Evolutionary conservation across 805 yeast species (phyloP), one percentile per base, ranked within the genome.

Genomic region (Saccharomyces paradoxus): DNA sequence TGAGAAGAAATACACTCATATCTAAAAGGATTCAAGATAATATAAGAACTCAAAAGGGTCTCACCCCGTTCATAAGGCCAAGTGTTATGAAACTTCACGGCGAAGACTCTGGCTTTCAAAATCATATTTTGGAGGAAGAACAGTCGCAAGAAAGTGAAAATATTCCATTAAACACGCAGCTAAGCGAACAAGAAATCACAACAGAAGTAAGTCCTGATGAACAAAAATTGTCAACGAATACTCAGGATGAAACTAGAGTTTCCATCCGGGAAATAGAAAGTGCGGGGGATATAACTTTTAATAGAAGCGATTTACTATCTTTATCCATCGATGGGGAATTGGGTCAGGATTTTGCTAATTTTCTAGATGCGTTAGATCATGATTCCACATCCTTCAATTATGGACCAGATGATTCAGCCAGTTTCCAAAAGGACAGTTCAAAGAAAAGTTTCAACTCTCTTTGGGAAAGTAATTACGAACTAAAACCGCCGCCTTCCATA

Each of bases 1-100:
- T 57, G 47, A 56, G 66, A 49, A 57, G 65, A 50, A 60, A 62
- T 41, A 57, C 62, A n/a, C 41, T 59, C 12, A 50, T 56, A 14
- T 61, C 66, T 13, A 61, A 54, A 49, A 57, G 53, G 26, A 56
- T 63, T 9, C 64, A 60, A 50, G 57, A 62, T 24, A 54, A 56
- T 29, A 52, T 58, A 31, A 54, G 50, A 31, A 49, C 21, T 17
- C 58, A 55, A 32, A 53, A 56, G 50, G 49, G 27, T 9, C 37
- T 53, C 17, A 47, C 51, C 24, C 56, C 58, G 24, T 17, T 17
- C 17, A 17, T 17, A 22, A 41, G 21, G 22, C 50, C 37, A 27
- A 26, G 27, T 12, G 26, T 17, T 13, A 37, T 24, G 50, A 17
- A 37, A 17, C 13, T 10, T 37, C 22, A 37, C 3, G 10, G 7